Base-by-base conservation (phyloP, 176 grass and related monocot genomes). In the Puccinellia tenuiflora region DNA sequence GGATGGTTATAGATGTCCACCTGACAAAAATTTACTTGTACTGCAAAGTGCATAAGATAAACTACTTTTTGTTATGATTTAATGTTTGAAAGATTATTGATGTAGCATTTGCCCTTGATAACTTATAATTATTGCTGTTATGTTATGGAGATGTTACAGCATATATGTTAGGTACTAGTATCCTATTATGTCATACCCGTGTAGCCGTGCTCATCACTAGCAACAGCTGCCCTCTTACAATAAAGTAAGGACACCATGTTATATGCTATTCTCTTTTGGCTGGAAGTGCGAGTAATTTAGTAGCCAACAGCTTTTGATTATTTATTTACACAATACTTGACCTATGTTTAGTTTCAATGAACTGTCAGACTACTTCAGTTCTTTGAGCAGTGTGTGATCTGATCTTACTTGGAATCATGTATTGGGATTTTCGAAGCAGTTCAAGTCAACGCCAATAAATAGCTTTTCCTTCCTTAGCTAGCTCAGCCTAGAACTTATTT, bases 341-440 rank as follows among this genome's bases (percentile, higher is more conserved):
- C 77, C 77, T 81, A 5, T 69, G 28, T 81, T 61, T 51, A 62
- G 31, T 76, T 73, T 34, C 5, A n/a, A 51, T 80, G 69, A 85
- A 22, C 17, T 53, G 42, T 45, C 18, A 0, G 83, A 26, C 26
- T 31, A 81, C 0, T 30, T n/a, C 42, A 77, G 7, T 70, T 72
- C 34, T 73, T 65, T 35, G 24, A 83, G 22, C 42, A 56, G 5
- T 65, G 34, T 55, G 31, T 53, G 30, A 15, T 81, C 21, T 34
- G 9, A 33, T 85, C 14, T 79, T 68, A 5, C 38, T 39, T 80
- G 57, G n/a, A 64, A 77, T 68, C 78, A 53, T n/a, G 61, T 71
- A 54, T 25, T 85, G 29, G 24, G n/a, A 34, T 62, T 29, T 76
- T 50, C 48, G 29, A 75, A 79, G 30, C 35, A 69, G 83, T 59